Percentiles rank a stretch among this genome's conserved stretches.
Evolutionary conservation across 129 eudicot species (phyloP).

Genomic region (Pseudognaphalium luteoalbum): DNA sequence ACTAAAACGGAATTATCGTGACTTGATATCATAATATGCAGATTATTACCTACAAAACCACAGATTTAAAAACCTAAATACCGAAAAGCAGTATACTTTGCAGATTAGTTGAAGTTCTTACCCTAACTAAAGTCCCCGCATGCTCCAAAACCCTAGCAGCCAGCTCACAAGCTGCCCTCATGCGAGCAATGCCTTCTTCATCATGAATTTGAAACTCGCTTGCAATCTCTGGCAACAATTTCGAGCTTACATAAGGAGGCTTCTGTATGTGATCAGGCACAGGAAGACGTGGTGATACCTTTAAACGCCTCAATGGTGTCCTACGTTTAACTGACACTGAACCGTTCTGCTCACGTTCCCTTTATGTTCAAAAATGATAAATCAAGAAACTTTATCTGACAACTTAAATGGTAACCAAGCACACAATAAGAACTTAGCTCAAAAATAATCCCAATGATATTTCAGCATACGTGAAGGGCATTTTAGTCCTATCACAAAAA

Average conservation of each 20-base stretch:
- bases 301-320: conserved; percentile 83
- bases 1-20: not conserved
- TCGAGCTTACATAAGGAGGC: conserved; percentile 86
- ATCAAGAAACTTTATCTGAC: not conserved
- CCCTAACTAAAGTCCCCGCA: conserved; percentile 96
- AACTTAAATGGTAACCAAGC: not conserved
- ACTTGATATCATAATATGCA: too few relatives aligned
- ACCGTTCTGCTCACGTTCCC: conserved; percentile 69
- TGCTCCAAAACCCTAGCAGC: conserved; percentile 90
- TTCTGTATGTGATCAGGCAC: conserved; percentile 90
- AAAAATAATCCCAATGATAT: not conserved
- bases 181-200: conserved; percentile 78
- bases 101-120: conserved; percentile 37
- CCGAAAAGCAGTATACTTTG: not conserved
- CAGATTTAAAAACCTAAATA: too few relatives aligned
- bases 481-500: not conserved
- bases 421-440: not conserved
- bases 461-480: not conserved
- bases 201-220: conserved; percentile 75
- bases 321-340: conserved; percentile 46
- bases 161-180: conserved; percentile 95
- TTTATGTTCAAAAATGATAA: conserved; percentile 22
- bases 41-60: too few relatives aligned
- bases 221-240: conserved; percentile 71
- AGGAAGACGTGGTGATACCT: conserved; percentile 81